Evolutionary conservation across 2,329 filamentous ascomycete genomes (phyloP).

Genomic region (Curvularia spicifera): DNA sequence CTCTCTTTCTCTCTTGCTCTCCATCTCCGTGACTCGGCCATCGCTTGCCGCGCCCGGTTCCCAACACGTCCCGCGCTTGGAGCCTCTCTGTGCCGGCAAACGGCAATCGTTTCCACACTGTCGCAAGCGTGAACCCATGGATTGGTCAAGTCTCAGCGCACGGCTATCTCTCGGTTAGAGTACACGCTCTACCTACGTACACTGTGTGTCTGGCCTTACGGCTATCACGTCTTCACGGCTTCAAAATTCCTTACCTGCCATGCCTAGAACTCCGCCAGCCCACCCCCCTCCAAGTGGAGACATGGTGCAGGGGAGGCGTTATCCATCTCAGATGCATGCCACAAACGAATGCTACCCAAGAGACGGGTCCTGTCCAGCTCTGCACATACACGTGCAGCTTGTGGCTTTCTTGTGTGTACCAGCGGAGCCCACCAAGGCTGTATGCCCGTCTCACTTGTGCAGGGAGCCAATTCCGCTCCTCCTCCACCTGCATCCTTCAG

Average conservation of each 20-base stretch:
- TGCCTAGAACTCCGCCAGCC: conserved; percentile 8
- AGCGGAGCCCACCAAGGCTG: conserved; percentile 11
- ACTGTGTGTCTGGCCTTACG: conserved; percentile 18
- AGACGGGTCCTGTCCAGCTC: conserved; percentile 9
- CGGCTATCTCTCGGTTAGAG: conserved; percentile 21
- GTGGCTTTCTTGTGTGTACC: conserved; percentile 14
- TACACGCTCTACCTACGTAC: conserved; percentile 1
- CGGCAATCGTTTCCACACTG: conserved; percentile 17
- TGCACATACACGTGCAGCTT: conserved; percentile 15
- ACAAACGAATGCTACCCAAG: conserved; percentile 21
- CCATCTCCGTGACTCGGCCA: conserved; percentile 10
- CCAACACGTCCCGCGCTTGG: conserved; percentile 10
- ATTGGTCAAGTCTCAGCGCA: conserved; percentile 41
- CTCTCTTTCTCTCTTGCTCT: conserved; percentile 11
- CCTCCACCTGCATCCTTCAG: conserved; percentile 22
- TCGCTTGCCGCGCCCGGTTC: conserved; percentile 3
- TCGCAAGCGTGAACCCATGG: conserved; percentile 8
- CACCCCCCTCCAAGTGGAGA: conserved; percentile 7
- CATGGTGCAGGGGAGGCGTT: conserved; percentile 6
- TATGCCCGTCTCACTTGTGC: conserved; percentile 21
- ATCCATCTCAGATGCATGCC: conserved; percentile 8
- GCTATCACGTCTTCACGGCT: conserved; percentile 25
- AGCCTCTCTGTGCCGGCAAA: conserved; percentile 9
- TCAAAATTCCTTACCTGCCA: conserved; percentile 3
- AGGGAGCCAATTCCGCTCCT: conserved; percentile 3